A percentile compares a stretch with the other conserved stretches of the same genome.
These are phyloP conservation scores for Globisporangium heterothallicum DNA, from an alignment of 352 stramenopile species.

Conservation along the genomic window DNA sequence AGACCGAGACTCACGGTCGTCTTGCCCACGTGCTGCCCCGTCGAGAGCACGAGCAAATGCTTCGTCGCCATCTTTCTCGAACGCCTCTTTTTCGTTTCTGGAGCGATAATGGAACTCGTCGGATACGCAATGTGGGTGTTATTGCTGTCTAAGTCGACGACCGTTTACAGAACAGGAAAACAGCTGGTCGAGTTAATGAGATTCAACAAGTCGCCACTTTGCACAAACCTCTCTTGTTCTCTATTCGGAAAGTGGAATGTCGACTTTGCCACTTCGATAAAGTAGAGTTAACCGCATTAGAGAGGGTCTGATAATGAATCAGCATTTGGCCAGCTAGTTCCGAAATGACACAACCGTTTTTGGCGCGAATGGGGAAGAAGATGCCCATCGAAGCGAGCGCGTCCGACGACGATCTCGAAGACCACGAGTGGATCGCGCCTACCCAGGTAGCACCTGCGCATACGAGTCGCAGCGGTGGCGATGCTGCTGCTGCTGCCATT, in stretches of 20 bases:
- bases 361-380: not conserved
- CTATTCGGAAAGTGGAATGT: too few species aligned
- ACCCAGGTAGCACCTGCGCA: constrained; percentile 21
- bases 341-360: too few species aligned
- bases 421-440: constrained; percentile 16
- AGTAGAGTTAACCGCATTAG: not conserved
- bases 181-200: too few species aligned
- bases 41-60: constrained; percentile 85
- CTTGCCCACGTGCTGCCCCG: constrained; percentile 97
- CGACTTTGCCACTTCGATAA: not conserved
- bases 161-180: too few species aligned
- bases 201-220: not conserved
- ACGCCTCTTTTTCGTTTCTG: not conserved
- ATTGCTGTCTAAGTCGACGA: too few species aligned
- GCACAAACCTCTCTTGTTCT: too few species aligned
- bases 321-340: not conserved
- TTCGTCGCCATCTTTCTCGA: constrained; percentile 35
- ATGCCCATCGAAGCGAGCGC: not conserved
- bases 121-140: too few species aligned
- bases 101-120: not conserved
- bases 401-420: constrained; percentile 11
- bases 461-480: not conserved
- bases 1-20: constrained; percentile 94
- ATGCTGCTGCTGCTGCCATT: not conserved
- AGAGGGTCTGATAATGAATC: not conserved